Conservation (phyloP, 495 filamentous ascomycete genomes). For the Neurospora sp. region DNA sequence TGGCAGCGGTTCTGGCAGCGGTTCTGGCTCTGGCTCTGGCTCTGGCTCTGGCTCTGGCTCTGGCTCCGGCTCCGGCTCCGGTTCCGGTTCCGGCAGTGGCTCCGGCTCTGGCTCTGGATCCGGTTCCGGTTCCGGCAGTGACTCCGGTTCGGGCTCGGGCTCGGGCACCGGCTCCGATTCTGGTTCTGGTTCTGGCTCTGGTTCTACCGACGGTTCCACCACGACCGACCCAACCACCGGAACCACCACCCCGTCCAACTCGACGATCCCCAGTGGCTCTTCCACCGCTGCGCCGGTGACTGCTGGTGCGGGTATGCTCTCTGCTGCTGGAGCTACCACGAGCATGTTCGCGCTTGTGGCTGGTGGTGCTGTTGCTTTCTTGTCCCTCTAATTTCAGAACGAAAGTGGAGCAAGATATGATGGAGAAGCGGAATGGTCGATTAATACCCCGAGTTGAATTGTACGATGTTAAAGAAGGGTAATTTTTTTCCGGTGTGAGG, state of each 20-base stretch:
- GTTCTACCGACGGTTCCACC: background rate
- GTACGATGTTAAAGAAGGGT: background rate
- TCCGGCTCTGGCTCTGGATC: constrained; percentile 15
- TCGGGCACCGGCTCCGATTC: background rate
- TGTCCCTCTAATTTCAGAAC: background rate
- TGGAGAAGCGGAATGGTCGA: background rate
- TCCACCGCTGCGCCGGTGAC: constrained; percentile 13
- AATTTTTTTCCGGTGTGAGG: background rate
- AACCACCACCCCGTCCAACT: constrained; percentile 6
- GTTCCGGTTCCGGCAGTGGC: constrained; percentile 15
- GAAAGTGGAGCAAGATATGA: background rate
- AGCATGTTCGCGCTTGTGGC: constrained; percentile 16
- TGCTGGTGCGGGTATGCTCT: constrained; percentile 26
- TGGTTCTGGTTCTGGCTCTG: constrained; percentile 2
- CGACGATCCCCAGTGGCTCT: constrained; percentile 13
- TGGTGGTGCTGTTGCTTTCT: constrained; percentile 1
- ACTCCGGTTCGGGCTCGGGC: constrained; percentile 17
- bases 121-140: constrained; percentile 16
- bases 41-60: constrained; percentile 17
- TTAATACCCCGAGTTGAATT: background rate
- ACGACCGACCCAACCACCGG: constrained; percentile 6
- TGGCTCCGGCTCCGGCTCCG: constrained; percentile 19
- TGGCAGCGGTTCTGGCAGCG: constrained; percentile 15
- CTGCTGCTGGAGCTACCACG: constrained; percentile 24
- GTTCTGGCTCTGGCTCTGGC: constrained; percentile 1